Evolutionary conservation across 306 rosid species (phyloP), one percentile per base, ranked within the genome.

Genomic region (Pterocarpus santalinus): DNA sequence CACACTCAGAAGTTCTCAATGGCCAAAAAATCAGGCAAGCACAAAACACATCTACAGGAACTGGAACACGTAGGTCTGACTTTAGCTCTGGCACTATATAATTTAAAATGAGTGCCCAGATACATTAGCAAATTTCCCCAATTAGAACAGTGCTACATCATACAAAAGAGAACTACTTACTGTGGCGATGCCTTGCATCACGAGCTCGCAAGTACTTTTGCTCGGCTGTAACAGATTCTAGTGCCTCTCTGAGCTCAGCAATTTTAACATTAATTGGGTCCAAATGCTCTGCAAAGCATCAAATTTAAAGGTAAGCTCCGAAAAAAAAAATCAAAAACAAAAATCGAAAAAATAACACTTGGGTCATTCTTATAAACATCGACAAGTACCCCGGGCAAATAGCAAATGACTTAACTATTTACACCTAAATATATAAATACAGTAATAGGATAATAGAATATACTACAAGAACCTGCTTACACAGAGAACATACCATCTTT

Each of bases 181-280:
- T 96, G 73, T 66, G 98, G n/a, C 99, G 97, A 68, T 96, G 99
- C 34, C 99, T 92, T 65, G 89, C 12, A 88, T 96, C 97, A 65
- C 98, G 99, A 41, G 99, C 99, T 87, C 74, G 92, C 88, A 96
- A 87, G 87, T 90, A 96, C 83, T 90, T 96, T 84, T 96, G 99
- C 85, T 93, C 98, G 3, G 97, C 87, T 38, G 97, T 92, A 82
- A 96, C 98, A 7, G 99, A 92, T 64, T 93, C 99, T 84, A 93
- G 79, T 70, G 99, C 98, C 80, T 96, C 98, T 86, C 94, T 92
- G 55, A 96, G 92, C 91, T 96, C 99, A 32, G 99, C 98, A 88
- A 96, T 96, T 85, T 96, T 93, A 41, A 96, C 98, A 89, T 96
- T 96, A n/a, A 96, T 83, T 53, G 98, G 99, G 93, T 96, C 95